Evolutionary conservation across 768 basidiomycete species (phyloP).

Genomic region (Suillus americanus): DNA sequence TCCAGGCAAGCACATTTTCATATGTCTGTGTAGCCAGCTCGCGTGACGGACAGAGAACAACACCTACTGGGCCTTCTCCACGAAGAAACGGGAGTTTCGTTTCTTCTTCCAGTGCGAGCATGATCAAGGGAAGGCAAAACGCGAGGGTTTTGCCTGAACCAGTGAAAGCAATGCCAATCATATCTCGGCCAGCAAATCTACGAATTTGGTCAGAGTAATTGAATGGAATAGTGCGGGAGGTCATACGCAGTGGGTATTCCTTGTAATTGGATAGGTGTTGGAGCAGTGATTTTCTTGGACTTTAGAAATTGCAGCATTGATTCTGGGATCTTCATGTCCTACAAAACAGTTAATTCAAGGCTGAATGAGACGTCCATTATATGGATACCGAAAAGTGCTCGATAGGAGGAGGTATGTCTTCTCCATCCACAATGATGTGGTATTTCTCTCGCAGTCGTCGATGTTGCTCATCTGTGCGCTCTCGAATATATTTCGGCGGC

Average conservation of each 20-base stretch:
- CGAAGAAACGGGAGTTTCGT: constrained; percentile 83
- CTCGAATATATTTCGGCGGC: constrained; percentile 80
- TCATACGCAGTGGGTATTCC: constrained; percentile 93
- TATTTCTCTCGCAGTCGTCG: constrained; percentile 80
- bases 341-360: constrained; percentile 11
- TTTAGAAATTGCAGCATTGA: constrained; percentile 81
- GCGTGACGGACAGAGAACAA: constrained; percentile 94
- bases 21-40: constrained; percentile 97
- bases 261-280: constrained; percentile 96
- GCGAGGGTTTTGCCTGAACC: constrained; percentile 99
- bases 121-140: constrained; percentile 96
- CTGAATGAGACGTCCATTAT: neutral
- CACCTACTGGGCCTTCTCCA: constrained; percentile 96
- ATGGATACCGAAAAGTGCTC: constrained; percentile 72
- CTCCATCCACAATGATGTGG: constrained; percentile 94
- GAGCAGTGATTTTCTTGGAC: constrained; percentile 78
- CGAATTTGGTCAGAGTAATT: constrained; percentile 14
- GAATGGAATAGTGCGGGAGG: constrained; percentile 7
- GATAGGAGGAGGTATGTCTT: constrained; percentile 91
- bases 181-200: constrained; percentile 93
- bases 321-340: constrained; percentile 99
- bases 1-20: constrained; percentile 91
- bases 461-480: constrained; percentile 67
- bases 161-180: constrained; percentile 99
- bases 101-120: constrained; percentile 95